Percentiles rank a stretch among this genome's conserved stretches.
These are phyloP conservation scores for Penicillium sp. DNA, from an alignment of 2,329 filamentous ascomycete genomes.

Conservation along the genomic window DNA sequence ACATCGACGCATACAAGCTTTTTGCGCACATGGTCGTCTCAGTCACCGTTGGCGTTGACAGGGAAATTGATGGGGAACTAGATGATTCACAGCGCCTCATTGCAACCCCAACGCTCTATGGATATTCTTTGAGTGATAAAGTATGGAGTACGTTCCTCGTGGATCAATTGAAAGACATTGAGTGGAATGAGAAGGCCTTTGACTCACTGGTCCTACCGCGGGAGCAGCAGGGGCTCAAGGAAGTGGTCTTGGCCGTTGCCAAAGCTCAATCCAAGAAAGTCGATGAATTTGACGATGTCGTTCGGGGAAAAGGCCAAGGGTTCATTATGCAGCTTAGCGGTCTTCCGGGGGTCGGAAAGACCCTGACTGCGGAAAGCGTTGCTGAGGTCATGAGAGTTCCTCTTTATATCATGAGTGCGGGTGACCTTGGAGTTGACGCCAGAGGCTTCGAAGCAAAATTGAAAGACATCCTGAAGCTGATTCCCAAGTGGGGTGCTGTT, in stretches of 20 bases:
- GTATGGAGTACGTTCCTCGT: conserved; percentile 39
- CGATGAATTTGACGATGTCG: conserved; percentile 50
- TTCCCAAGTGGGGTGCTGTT: conserved; percentile 53
- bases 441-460: conserved; percentile 47
- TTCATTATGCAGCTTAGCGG: conserved; percentile 54
- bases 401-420: conserved; percentile 50
- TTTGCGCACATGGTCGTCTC: conserved; percentile 33
- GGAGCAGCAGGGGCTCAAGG: conserved; percentile 43
- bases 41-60: conserved; percentile 24
- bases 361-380: conserved; percentile 51
- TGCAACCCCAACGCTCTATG: conserved; percentile 45
- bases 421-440: conserved; percentile 51
- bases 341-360: conserved; percentile 57
- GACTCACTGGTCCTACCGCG: conserved; percentile 50
- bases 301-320: conserved; percentile 54
- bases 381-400: conserved; percentile 54
- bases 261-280: conserved; percentile 43
- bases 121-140: conserved; percentile 51
- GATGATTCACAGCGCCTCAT: conserved; percentile 46
- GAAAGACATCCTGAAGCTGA: conserved; percentile 49
- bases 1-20: conserved; percentile 50
- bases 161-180: conserved; percentile 43
- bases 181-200: conserved; percentile 49
- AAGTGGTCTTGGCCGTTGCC: conserved; percentile 50
- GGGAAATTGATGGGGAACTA: conserved; percentile 28